Evolutionary conservation across 2,329 filamentous ascomycete genomes (phyloP).

Genomic region (Colletotrichum horii): DNA sequence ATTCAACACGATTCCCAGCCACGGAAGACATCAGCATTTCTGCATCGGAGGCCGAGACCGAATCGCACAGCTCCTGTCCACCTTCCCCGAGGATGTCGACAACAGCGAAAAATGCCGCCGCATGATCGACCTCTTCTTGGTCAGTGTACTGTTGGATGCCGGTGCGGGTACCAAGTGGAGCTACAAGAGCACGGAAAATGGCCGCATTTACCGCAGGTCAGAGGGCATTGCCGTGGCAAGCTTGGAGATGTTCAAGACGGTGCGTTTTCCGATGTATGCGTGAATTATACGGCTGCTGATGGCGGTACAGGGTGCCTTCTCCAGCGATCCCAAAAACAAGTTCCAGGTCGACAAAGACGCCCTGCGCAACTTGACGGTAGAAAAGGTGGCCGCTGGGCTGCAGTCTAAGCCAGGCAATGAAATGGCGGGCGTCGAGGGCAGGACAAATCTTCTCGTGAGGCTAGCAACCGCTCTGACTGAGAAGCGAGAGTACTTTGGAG

Average conservation of each 20-base stretch:
- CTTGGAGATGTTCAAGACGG: slow-evolving; percentile 89
- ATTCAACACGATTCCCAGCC: slow-evolving; percentile 75
- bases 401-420: slow-evolving; percentile 84
- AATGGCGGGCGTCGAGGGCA: slow-evolving; percentile 84
- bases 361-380: slow-evolving; percentile 74
- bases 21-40: slow-evolving; percentile 86
- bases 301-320: slow-evolving; percentile 73
- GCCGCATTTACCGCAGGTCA: slow-evolving; percentile 80
- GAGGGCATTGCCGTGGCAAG: slow-evolving; percentile 83
- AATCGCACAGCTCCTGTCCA: slow-evolving; percentile 72
- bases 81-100: slow-evolving; percentile 73
- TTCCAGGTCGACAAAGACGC: slow-evolving; percentile 89
- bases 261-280: slow-evolving; percentile 30
- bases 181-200: slow-evolving; percentile 91
- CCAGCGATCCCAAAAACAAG: slow-evolving; percentile 79
- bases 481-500: slow-evolving; percentile 84
- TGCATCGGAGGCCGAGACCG: slow-evolving; percentile 79
- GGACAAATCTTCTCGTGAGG: slow-evolving; percentile 78
- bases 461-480: slow-evolving; percentile 76
- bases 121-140: slow-evolving; percentile 77
- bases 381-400: slow-evolving; percentile 78
- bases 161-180: slow-evolving; percentile 91
- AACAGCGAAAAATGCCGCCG: slow-evolving; percentile 76
- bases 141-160: slow-evolving; percentile 84
- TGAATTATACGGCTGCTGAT: neutral